phyloP scores from a whole-genome alignment of 257 asterid species.

The Rehmannia glutinosa region DNA sequence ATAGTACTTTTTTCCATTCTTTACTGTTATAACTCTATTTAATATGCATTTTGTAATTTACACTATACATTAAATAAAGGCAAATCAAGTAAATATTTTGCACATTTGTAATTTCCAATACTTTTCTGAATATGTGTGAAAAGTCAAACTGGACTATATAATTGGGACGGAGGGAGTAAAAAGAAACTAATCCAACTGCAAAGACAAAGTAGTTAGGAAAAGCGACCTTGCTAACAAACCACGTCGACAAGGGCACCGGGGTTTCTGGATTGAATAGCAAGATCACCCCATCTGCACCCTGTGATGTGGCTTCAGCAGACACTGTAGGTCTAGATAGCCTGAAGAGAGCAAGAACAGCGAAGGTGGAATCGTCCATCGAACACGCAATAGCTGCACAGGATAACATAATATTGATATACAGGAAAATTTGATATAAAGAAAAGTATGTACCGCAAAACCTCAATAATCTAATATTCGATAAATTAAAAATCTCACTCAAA shows the following conservation, averaged over 20 bases:
- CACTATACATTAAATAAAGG: too few relatives aligned
- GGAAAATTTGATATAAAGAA: too few relatives aligned
- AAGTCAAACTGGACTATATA: too few relatives aligned
- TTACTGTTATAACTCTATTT: too few relatives aligned
- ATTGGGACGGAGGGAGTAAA: neutral
- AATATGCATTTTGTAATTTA: too few relatives aligned
- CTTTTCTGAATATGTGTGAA: too few relatives aligned
- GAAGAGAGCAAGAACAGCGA: constrained; percentile 73
- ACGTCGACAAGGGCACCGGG: constrained; percentile 61
- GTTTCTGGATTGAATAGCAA: constrained; percentile 59
- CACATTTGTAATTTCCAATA: too few relatives aligned
- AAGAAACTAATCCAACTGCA: neutral
- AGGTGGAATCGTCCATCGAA: constrained; percentile 51
- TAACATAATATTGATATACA: constrained; percentile 11
- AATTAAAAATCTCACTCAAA: too few relatives aligned
- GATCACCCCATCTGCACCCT: constrained; percentile 50
- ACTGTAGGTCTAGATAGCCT: constrained; percentile 16
- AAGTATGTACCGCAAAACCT: too few relatives aligned
- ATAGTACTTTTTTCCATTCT: too few relatives aligned
- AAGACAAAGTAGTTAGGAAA: neutral
- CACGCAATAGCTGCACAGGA: constrained; percentile 65
- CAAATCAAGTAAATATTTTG: too few relatives aligned
- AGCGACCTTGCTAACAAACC: constrained; percentile 79
- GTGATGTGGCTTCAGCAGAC: constrained; percentile 26
- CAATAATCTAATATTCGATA: too few relatives aligned